Evolutionary conservation across 2,329 filamentous ascomycete genomes (phyloP).

Genomic region (Neophaeococcomyces mojaviensis): DNA sequence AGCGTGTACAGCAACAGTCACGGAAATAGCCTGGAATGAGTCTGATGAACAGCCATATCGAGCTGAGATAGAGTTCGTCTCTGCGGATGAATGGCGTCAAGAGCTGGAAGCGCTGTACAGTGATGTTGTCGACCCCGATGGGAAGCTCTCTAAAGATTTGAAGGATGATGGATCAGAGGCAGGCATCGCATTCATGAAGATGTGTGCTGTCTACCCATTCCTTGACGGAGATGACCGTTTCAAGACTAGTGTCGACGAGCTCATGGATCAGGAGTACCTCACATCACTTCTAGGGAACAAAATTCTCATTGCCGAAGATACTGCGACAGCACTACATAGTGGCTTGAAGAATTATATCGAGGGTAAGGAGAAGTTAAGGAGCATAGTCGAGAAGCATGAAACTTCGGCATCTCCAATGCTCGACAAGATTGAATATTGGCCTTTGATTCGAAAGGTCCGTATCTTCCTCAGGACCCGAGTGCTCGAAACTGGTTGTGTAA

Average conservation of each 20-base stretch:
- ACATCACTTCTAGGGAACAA: conserved; percentile 41
- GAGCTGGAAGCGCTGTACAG: conserved; percentile 44
- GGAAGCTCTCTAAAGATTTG: conserved; percentile 31
- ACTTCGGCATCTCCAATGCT: too few relatives aligned
- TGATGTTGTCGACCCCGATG: conserved; percentile 41
- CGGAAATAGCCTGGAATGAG: conserved; percentile 52
- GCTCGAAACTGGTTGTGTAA: conserved; percentile 46
- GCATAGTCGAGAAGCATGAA: too few relatives aligned
- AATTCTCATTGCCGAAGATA: conserved; percentile 32
- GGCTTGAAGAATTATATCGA: conserved; percentile 47
- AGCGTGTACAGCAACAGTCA: conserved; percentile 56
- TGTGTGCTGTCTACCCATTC: conserved; percentile 32
- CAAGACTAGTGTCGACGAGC: conserved; percentile 30
- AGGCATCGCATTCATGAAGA: conserved; percentile 35
- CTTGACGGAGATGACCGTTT: conserved; percentile 37
- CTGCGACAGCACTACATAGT: conserved; percentile 37
- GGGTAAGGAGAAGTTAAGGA: too few relatives aligned
- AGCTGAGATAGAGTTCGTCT: conserved; percentile 54
- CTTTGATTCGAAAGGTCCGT: conserved; percentile 36
- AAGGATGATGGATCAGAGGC: conserved; percentile 39
- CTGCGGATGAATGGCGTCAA: conserved; percentile 43
- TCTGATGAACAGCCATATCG: conserved; percentile 39
- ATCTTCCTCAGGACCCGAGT: conserved; percentile 45
- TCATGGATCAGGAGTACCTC: conserved; percentile 38
- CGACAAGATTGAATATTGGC: conserved; percentile 37